Evolutionary conservation across 768 basidiomycete species (phyloP).

Genomic region (Rhodotorula toruloides): DNA sequence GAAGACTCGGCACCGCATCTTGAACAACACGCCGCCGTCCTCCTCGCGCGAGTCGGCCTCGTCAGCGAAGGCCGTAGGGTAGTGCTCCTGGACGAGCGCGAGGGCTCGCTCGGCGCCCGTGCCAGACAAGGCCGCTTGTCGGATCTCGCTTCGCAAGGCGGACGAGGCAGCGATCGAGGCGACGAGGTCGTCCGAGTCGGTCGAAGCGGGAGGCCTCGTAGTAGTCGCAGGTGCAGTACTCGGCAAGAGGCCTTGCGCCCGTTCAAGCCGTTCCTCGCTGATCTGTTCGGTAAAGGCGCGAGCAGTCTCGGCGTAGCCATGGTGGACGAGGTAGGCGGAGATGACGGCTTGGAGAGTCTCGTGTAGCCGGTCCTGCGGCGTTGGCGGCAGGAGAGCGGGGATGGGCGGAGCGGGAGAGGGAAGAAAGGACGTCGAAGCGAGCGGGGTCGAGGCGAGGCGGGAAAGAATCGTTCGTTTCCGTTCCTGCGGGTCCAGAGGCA

Average conservation of each 20-base stretch:
- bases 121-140: slow-evolving; percentile 63
- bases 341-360: slow-evolving; percentile 67
- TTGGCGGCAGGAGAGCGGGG: slow-evolving; percentile 5
- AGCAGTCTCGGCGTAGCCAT: slow-evolving; percentile 71
- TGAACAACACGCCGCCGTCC: slow-evolving; percentile 68
- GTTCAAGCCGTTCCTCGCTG: slow-evolving; percentile 23
- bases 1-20: slow-evolving; percentile 75
- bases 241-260: slow-evolving; percentile 1
- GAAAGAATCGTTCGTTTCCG: slow-evolving; percentile 35
- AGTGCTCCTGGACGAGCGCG: slow-evolving; percentile 54
- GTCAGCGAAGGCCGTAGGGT: slow-evolving; percentile 57
- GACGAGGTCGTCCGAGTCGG: neutral
- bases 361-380: slow-evolving; percentile 50
- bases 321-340: slow-evolving; percentile 71
- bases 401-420: slow-evolving; percentile 1
- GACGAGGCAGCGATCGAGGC: neutral
- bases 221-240: neutral
- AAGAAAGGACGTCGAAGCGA: slow-evolving; percentile 12
- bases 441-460: neutral
- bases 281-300: slow-evolving; percentile 60
- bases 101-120: slow-evolving; percentile 69
- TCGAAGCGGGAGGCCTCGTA: neutral
- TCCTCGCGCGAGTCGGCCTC: slow-evolving; percentile 51
- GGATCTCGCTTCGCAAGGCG: slow-evolving; percentile 58
- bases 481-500: slow-evolving; percentile 24